A percentile compares a stretch with the other conserved stretches of the same genome.
phyloP scores from a whole-genome alignment of 2,329 filamentous ascomycete genomes.

The Ophiostoma piceae region DNA sequence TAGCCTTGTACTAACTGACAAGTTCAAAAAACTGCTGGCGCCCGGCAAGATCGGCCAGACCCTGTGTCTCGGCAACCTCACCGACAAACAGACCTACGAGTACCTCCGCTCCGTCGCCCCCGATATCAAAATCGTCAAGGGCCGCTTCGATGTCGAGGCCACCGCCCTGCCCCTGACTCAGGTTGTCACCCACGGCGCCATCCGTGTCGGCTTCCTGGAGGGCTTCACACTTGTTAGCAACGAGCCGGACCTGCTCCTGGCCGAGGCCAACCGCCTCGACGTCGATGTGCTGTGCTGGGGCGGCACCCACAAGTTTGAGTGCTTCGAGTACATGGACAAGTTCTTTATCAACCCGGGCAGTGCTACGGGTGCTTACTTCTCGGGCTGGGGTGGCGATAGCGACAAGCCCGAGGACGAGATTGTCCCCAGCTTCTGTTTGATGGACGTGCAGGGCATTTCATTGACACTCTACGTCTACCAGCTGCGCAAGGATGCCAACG shows the following conservation, averaged over 20 bases:
- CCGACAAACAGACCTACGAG: slow-evolving; percentile 74
- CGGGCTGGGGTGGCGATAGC: slow-evolving; percentile 56
- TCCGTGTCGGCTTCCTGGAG: slow-evolving; percentile 63
- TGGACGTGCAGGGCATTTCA: slow-evolving; percentile 97
- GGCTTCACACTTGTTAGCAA: slow-evolving; percentile 63
- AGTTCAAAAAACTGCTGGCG: slow-evolving; percentile 83
- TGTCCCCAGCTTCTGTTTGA: slow-evolving; percentile 88
- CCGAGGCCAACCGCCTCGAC: slow-evolving; percentile 63
- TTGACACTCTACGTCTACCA: slow-evolving; percentile 94
- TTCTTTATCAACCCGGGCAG: slow-evolving; percentile 67
- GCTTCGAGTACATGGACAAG: slow-evolving; percentile 69
- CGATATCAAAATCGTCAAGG: slow-evolving; percentile 65
- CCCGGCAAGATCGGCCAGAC: slow-evolving; percentile 80
- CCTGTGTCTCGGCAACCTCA: slow-evolving; percentile 73
- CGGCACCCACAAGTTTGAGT: slow-evolving; percentile 63
- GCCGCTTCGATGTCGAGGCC: slow-evolving; percentile 62
- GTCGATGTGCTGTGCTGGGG: slow-evolving; percentile 66
- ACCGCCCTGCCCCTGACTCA: slow-evolving; percentile 60
- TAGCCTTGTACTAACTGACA: slow-evolving; percentile 24
- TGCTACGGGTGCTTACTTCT: slow-evolving; percentile 59
- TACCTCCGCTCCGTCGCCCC: slow-evolving; percentile 71
- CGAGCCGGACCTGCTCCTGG: slow-evolving; percentile 61
- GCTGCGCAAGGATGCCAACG: slow-evolving; percentile 69
- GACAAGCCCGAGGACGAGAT: slow-evolving; percentile 73
- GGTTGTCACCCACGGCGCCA: slow-evolving; percentile 59